These are phyloP conservation scores for Apiospora marii DNA, from an alignment of 2,329 filamentous ascomycete species.

Conservation along the genomic window DNA sequence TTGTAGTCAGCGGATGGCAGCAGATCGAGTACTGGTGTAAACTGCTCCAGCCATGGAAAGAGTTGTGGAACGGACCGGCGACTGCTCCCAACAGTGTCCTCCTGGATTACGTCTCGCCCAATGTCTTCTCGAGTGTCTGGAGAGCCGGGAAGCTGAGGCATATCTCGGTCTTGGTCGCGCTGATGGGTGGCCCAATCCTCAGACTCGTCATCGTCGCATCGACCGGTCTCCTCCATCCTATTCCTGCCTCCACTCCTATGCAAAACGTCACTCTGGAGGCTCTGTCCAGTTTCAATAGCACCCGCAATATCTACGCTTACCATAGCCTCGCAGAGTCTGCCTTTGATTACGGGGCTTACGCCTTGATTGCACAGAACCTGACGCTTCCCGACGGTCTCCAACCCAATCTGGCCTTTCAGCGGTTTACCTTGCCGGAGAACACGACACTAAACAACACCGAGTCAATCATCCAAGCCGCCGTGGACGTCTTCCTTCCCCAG, in stretches of 20 bases:
- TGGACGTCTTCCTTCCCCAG: not conserved
- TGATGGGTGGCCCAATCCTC: conserved; percentile 6
- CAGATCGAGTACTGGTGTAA: conserved; percentile 24
- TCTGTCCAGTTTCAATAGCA: conserved; percentile 13
- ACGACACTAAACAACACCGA: conserved; percentile 1
- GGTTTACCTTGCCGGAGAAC: conserved; percentile 15
- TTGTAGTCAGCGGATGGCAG: conserved; percentile 22
- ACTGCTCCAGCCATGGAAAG: conserved; percentile 23
- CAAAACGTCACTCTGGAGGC: conserved; percentile 19
- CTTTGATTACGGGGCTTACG: conserved; percentile 23
- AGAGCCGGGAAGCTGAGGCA: conserved; percentile 17
- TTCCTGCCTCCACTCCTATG: conserved; percentile 10
- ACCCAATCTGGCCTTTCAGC: conserved; percentile 21
- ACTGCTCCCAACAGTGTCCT: conserved; percentile 22
- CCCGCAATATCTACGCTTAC: not conserved
- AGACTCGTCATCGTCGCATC: conserved; percentile 24
- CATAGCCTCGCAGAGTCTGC: not conserved
- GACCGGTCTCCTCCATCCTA: conserved; percentile 21
- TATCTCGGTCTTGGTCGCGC: conserved; percentile 9
- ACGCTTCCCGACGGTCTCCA: conserved; percentile 19
- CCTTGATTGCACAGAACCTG: conserved; percentile 15
- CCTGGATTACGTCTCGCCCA: conserved; percentile 24
- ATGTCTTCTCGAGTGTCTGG: conserved; percentile 21
- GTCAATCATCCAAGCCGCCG: not conserved
- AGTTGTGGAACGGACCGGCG: not conserved